phyloP scores from a whole-genome alignment of 2,329 filamentous ascomycete genomes.

The Trichothecium sympodiale region DNA sequence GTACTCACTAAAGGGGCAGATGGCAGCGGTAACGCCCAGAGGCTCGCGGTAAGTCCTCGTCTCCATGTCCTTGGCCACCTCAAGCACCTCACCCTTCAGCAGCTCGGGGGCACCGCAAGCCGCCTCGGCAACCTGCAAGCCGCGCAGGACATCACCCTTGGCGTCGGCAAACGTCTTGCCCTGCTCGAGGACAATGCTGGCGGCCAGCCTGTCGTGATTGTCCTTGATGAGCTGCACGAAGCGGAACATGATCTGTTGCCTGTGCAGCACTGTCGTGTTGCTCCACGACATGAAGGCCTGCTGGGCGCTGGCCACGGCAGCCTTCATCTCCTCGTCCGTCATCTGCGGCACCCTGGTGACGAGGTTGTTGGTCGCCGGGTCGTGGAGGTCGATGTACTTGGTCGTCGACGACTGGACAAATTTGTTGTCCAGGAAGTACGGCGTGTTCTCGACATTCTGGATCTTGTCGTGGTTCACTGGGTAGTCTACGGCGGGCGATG shows the following conservation, averaged over 20 bases:
- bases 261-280: slow-evolving; percentile 57
- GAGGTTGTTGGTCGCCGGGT: slow-evolving; percentile 77
- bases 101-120: slow-evolving; percentile 72
- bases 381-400: slow-evolving; percentile 68
- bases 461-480: slow-evolving; percentile 65
- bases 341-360: slow-evolving; percentile 75
- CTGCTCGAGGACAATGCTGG: slow-evolving; percentile 79
- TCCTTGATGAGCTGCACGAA: slow-evolving; percentile 70
- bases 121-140: slow-evolving; percentile 75
- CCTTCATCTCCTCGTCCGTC: slow-evolving; percentile 65
- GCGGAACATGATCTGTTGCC: slow-evolving; percentile 83
- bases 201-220: slow-evolving; percentile 76
- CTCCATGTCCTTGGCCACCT: slow-evolving; percentile 86
- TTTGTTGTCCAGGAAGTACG: slow-evolving; percentile 74
- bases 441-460: slow-evolving; percentile 55
- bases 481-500: slow-evolving; percentile 48
- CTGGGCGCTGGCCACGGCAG: slow-evolving; percentile 63
- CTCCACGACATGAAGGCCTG: slow-evolving; percentile 67
- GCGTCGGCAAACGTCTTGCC: slow-evolving; percentile 82
- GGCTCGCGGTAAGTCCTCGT: slow-evolving; percentile 74
- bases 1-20: slow-evolving; percentile 72
- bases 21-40: slow-evolving; percentile 69
- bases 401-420: slow-evolving; percentile 58
- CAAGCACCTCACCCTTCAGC: slow-evolving; percentile 72
- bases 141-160: slow-evolving; percentile 69